phyloP scores from a whole-genome alignment of 441 rosid genomes.

The Populus hybrid region DNA sequence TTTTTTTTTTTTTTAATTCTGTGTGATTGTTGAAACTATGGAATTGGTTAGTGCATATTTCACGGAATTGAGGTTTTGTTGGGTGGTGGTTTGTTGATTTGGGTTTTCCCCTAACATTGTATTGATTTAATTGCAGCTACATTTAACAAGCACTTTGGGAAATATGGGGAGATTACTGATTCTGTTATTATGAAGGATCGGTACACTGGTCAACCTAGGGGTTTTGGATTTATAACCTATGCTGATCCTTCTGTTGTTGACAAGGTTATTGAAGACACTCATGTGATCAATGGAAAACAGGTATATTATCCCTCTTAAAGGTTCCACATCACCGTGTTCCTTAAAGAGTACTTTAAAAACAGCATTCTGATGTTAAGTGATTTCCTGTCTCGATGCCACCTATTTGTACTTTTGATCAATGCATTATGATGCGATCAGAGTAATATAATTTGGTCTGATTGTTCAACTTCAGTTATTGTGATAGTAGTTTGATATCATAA shows the following conservation, averaged over 20 bases:
- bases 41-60: neutral
- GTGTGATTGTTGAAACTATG: neutral
- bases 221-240: conserved; percentile 87
- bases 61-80: neutral
- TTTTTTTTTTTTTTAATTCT: too few relatives aligned
- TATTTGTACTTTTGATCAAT: neutral
- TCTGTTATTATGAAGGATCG: conserved; percentile 94
- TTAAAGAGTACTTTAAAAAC: neutral
- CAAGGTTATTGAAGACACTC: conserved; percentile 72
- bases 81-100: neutral
- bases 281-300: conserved; percentile 77
- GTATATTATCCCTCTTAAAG: conserved; percentile 24
- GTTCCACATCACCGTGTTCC: neutral
- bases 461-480: neutral
- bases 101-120: neutral
- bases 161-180: conserved; percentile 83
- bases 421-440: neutral
- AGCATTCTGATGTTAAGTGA: neutral
- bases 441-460: neutral
- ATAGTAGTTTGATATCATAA: neutral
- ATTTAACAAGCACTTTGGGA: conserved; percentile 76
- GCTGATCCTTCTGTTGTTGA: conserved; percentile 90
- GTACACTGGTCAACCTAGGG: conserved; percentile 82
- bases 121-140: conserved; percentile 36
- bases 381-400: neutral